Base-by-base conservation (phyloP, 176 grass and related monocot genomes). In the Oryza coarctata region DNA sequence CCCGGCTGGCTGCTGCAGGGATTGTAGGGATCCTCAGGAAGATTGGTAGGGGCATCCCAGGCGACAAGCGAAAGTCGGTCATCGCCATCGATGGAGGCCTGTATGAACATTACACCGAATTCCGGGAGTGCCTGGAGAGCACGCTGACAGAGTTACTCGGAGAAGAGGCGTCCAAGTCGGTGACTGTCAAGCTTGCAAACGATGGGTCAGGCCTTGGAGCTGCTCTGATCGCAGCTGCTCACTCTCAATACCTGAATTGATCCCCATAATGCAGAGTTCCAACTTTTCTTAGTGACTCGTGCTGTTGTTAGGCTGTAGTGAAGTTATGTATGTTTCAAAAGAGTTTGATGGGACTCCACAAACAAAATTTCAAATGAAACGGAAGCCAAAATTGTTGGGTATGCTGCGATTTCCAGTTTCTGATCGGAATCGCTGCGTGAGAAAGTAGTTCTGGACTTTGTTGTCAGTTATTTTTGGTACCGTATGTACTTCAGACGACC, bases 121-220 rank as follows among this genome's bases (percentile, higher is more conserved):
- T 94, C 91, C 65, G 92, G 64, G 44, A 88, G 31, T 94, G 86
- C 81, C 84, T 98, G 66, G 88, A 94, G 75, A 80, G 75, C 77
- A 90, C 95, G 36, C 58, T 98, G 57, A 70, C 26, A 4, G 95
- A 94, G 79, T 36, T 98, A 65, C 86, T 94, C 35, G 90, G 95
- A 2, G 84, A 93, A 83, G 92, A 91, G 52, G 79, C 84, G 17
- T 86, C 84, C 0, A 70, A 61, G 62, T 85, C 75, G 12, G 41
- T 94, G 63, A 25, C 28, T 1, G 83, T 98, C 20, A 91, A 77
- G 75, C 87, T 87, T 50, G 77, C 88, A 3, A 90, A 91, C 35
- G 95, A 98, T 25, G 95, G 95, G 35, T 98, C 92, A 2, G 95
- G 95, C 18, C 47, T 93, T 9, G 95, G 95, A n/a, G 95, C 92